Percentiles rank a stretch among this genome's conserved stretches.
phyloP scores from a whole-genome alignment of 352 stramenopile species.

The Pseudoperonospora humuli region DNA sequence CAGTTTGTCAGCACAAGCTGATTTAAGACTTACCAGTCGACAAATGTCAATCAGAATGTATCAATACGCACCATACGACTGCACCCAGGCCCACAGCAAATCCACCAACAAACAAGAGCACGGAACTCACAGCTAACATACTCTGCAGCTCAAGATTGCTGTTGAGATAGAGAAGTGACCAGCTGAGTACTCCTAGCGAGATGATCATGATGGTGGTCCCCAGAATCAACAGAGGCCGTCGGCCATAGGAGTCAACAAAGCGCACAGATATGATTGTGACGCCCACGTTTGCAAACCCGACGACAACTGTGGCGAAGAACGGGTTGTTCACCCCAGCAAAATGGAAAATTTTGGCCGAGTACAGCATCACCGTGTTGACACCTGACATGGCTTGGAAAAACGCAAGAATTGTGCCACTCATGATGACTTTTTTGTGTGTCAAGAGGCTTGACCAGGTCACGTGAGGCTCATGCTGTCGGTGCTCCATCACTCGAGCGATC shows the following conservation, averaged over 20 bases:
- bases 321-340: conserved; percentile 83
- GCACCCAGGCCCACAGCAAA: conserved; percentile 80
- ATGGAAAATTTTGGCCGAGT: conserved; percentile 88
- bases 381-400: conserved; percentile 86
- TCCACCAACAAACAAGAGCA: conserved; percentile 75
- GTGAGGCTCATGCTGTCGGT: conserved; percentile 31
- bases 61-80: conserved; percentile 53
- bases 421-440: conserved; percentile 49
- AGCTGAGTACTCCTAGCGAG: conserved; percentile 57
- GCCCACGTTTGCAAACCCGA: conserved; percentile 65
- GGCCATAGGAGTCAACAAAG: conserved; percentile 69
- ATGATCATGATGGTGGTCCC: conserved; percentile 72
- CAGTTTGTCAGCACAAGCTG: conserved; percentile 1
- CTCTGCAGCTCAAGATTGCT: conserved; percentile 40
- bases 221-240: conserved; percentile 60
- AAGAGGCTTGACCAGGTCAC: conserved; percentile 50
- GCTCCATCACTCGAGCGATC: conserved; percentile 57
- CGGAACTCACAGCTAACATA: conserved; percentile 60
- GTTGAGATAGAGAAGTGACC: conserved; percentile 54
- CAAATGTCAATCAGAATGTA: neutral
- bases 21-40: neutral
- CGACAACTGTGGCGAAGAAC: conserved; percentile 71
- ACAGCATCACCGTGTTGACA: conserved; percentile 90
- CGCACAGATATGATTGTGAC: conserved; percentile 72
- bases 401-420: conserved; percentile 52